A percentile compares a stretch with the other conserved stretches of the same genome.
These are phyloP conservation scores for Corrigiola litoralis DNA, from an alignment of 179 eudicot genomes.

Conservation along the genomic window DNA sequence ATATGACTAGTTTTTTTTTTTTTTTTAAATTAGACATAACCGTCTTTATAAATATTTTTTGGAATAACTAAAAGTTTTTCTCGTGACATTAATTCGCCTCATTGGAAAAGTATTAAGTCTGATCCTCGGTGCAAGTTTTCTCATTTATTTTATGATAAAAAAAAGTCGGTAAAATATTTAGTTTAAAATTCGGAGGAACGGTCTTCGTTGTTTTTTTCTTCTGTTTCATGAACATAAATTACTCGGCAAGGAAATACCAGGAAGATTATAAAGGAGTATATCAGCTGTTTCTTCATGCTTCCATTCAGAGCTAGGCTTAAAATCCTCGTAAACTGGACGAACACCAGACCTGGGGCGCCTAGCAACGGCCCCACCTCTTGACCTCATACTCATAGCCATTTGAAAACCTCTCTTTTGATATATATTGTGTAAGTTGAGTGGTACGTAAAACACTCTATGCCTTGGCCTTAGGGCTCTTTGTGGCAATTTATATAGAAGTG, in stretches of 20 bases:
- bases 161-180: background rate
- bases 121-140: no score
- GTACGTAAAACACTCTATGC: background rate
- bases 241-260: no score
- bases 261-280: constrained; percentile 44
- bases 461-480: no score
- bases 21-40: no score
- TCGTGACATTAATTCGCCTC: no score
- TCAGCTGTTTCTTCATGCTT: constrained; percentile 40
- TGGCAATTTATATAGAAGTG: background rate
- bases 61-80: no score
- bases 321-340: constrained; percentile 45
- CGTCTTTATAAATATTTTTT: no score
- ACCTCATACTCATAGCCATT: constrained; percentile 27
- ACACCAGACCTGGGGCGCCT: constrained; percentile 10
- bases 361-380: constrained; percentile 16
- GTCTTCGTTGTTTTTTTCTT: no score
- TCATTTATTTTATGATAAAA: background rate
- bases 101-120: no score
- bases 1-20: no score
- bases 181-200: no score
- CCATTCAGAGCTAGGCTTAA: constrained; percentile 58
- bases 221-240: no score
- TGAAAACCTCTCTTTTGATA: background rate
- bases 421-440: background rate